Percentiles rank a stretch among this genome's conserved stretches.
These are phyloP conservation scores for Dalbergia cultrata DNA, from an alignment of 306 rosid genomes.

Conservation along the genomic window DNA sequence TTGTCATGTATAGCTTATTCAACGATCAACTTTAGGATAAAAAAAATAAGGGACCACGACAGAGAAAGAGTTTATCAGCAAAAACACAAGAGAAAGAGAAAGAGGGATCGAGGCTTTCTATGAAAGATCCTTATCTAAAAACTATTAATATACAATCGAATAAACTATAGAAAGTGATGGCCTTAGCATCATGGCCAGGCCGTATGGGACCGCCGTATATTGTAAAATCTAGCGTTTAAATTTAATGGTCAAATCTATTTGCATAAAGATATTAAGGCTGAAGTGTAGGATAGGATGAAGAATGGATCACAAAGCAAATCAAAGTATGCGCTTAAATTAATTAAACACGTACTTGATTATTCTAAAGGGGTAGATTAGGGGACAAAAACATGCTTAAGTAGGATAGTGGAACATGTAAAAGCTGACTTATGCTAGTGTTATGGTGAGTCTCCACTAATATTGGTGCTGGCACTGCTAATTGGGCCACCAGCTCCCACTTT, in stretches of 20 bases:
- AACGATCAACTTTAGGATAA: conserved; percentile 36
- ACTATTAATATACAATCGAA: conserved; percentile 24
- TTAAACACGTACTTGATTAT: conserved; percentile 36
- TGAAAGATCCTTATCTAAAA: conserved; percentile 44
- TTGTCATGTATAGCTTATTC: conserved; percentile 27
- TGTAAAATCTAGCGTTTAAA: conserved; percentile 9
- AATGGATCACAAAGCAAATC: background rate
- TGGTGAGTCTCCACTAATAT: conserved; percentile 78
- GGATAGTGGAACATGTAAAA: conserved; percentile 50
- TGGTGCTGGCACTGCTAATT: conserved; percentile 56
- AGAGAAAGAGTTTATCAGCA: background rate
- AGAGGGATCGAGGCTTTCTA: conserved; percentile 34
- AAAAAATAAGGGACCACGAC: conserved; percentile 32
- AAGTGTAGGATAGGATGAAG: conserved; percentile 30
- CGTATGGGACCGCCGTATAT: conserved; percentile 13
- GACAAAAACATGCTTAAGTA: conserved; percentile 40
- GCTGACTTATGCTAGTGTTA: conserved; percentile 69
- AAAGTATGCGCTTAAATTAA: conserved; percentile 43
- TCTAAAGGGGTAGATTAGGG: conserved; percentile 41
- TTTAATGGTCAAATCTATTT: conserved; percentile 17
- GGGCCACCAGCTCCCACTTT: conserved; percentile 58
- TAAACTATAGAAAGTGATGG: conserved; percentile 43
- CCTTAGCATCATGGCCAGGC: conserved; percentile 35
- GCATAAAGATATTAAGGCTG: conserved; percentile 27
- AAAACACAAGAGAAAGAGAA: background rate